Evolutionary conservation across 805 yeast genomes (phyloP).

Genomic region (Ogataea siamensis): DNA sequence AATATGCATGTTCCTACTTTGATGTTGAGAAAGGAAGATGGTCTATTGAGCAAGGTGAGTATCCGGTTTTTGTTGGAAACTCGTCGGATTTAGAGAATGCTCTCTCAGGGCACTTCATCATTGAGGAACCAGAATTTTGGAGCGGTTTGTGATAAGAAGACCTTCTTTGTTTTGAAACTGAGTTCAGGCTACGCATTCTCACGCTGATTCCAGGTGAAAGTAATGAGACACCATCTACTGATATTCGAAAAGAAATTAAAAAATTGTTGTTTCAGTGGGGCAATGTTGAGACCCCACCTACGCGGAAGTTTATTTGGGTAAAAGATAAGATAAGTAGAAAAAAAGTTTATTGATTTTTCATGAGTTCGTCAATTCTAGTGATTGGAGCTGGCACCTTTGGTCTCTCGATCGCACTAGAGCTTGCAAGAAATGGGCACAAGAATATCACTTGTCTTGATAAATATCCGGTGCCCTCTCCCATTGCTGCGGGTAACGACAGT

Average conservation of each 20-base stretch:
- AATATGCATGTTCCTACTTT: conserved; percentile 55
- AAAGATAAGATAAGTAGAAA: not conserved
- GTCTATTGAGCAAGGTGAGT: conserved; percentile 48
- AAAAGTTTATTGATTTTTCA: not conserved
- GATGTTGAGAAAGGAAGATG: conserved; percentile 49
- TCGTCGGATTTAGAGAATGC: conserved; percentile 2
- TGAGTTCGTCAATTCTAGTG: conserved; percentile 4
- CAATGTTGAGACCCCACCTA: not conserved
- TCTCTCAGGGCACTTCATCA: not conserved
- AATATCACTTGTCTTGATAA: conserved; percentile 9
- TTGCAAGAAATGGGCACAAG: conserved; percentile 6
- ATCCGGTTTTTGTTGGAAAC: conserved; percentile 12
- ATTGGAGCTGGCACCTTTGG: conserved; percentile 14
- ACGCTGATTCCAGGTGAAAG: not conserved
- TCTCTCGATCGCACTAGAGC: conserved; percentile 10
- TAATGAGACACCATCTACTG: not conserved
- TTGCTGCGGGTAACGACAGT: conserved; percentile 14
- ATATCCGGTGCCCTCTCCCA: conserved; percentile 14
- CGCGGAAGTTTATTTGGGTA: not conserved
- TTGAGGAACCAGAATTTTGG: not conserved
- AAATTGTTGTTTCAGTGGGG: not conserved
- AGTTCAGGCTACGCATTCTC: not conserved
- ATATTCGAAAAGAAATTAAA: not conserved
- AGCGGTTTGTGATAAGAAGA: not conserved
- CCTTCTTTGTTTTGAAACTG: not conserved